Evolutionary conservation across 1,284 basidiomycete genomes (phyloP), one percentile per base, ranked within the genome.

Genomic region (Ganoderma sinense): DNA sequence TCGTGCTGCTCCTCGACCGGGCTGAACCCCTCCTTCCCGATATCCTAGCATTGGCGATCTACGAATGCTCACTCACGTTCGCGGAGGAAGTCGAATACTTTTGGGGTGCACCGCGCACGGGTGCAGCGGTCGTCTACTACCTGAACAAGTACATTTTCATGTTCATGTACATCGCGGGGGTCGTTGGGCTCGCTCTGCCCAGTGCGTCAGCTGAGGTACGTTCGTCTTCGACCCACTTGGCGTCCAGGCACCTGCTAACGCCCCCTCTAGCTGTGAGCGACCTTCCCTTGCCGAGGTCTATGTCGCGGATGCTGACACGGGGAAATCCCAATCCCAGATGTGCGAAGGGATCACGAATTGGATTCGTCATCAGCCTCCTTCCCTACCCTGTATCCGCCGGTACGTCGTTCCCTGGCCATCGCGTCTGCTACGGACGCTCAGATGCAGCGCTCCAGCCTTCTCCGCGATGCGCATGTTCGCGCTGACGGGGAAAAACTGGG

Each of bases 1-100:
- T 7, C 11, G 33, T 10, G 6, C 2, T 4, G 0, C 10, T n/a
- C 20, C n/a, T 8, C 7, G 18, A 58, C 10, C 8, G 36, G 0
- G 8, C 33, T 58, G 20, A 58, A 7, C 33, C 3, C 1, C 29
- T 5, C 14, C 11, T 13, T 10, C 33, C 4, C 33, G 33, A 18
- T 39, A 11, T 14, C 33, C 20, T n/a, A 59, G 56, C 56, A 4
- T 10, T 59, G 8, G 56, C 56, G 13, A 39, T 59, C 20, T 64
- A 64, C 51, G 63, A 64, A 64, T 64, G 63, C 18, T 23, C 53
- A 33, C 55, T 64, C 63, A 64, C 63, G 5, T 26, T 56, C 16
- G 63, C 48, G 14, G 39, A 53, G 11, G 63, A 64, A 26, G 63
- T 64, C 5, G 63, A 64, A 6, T 53, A 53, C 6, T 55, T 64